Evolutionary conservation across 139 green algal species (phyloP).

Genomic region (Pseudopediastrum boryanum): DNA sequence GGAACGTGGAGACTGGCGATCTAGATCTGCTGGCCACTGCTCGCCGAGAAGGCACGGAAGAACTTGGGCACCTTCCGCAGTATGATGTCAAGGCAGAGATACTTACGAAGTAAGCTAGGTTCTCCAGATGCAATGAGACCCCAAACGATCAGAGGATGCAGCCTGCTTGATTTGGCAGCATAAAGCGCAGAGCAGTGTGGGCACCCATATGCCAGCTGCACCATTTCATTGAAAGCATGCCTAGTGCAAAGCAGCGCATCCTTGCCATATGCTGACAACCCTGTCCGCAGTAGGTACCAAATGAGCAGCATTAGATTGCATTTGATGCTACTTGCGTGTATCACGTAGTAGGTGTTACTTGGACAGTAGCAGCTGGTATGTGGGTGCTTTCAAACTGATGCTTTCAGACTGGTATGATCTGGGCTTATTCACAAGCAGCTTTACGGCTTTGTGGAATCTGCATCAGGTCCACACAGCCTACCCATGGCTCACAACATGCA

Average conservation of each 20-base stretch:
- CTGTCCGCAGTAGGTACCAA: background rate
- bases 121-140: background rate
- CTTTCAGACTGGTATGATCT: too few relatives aligned
- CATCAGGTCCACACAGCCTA: too few relatives aligned
- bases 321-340: background rate
- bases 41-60: conserved; percentile 51
- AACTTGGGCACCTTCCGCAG: conserved; percentile 42
- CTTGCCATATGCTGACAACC: too few relatives aligned
- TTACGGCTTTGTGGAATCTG: too few relatives aligned
- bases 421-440: too few relatives aligned
- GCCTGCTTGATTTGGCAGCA: background rate
- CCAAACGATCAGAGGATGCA: conserved; percentile 21
- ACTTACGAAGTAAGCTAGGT: conserved; percentile 32
- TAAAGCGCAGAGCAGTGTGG: background rate
- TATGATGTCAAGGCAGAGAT: conserved; percentile 25
- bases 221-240: background rate
- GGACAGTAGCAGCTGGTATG: background rate
- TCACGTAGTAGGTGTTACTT: background rate
- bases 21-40: conserved; percentile 63
- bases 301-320: background rate
- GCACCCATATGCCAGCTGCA: background rate
- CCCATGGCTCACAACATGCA: too few relatives aligned
- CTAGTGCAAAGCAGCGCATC: too few relatives aligned
- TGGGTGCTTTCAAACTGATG: too few relatives aligned
- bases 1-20: conserved; percentile 71